Base-by-base conservation (phyloP, 768 basidiomycete species). In the Butyriboletus loyo region DNA sequence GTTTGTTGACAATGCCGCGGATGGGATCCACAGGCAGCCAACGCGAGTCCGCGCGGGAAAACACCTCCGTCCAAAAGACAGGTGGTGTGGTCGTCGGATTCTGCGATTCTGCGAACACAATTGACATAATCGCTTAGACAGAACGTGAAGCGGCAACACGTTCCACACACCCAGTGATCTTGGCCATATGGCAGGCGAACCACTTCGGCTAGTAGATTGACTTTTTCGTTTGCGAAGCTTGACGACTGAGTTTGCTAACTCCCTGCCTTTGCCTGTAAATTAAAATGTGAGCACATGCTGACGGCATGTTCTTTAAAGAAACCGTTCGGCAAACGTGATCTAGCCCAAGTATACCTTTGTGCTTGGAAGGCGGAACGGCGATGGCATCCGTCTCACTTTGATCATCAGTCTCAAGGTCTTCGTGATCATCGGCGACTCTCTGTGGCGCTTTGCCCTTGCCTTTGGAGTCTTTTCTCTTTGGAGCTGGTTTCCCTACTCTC, bases 61-160 rank as follows among this genome's bases (percentile, higher is more conserved):
- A 99, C 0, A 97, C 91, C 70, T 99, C 97, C 0, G 89, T 91
- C 97, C 97, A 99, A 69, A 94, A 92, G 4, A 94, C 86, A 1
- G 96, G 95, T 4, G 92, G 86, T 10, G 84, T 84, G 47, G 57
- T 76, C 34, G 71, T 73, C 46, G 86, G 86, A 69, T 89, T 81
- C 28, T 50, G 57, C 2, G 65, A 55, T 46, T 58, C 69, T 69
- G 54, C 9, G 21, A 46, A 56, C 10, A 39, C 8, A 37, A 34
- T 56, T 66, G 57, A 62, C 64, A 64, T 54, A 60, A 60, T 53
- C 57, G 51, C 55, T 60, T 52, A 60, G 35, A 42, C n/a, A 65
- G 62, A 35, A 44, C 24, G 37, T 51, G 51, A 55, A 45, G 30
- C 22, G 32, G 53, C 40, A 41, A 50, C 34, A 13, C 27, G 22